A percentile compares a stretch with the other conserved stretches of the same genome.
These are phyloP conservation scores for Hemileia vastatrix DNA, from an alignment of 1,284 basidiomycete genomes.

Conservation along the genomic window DNA sequence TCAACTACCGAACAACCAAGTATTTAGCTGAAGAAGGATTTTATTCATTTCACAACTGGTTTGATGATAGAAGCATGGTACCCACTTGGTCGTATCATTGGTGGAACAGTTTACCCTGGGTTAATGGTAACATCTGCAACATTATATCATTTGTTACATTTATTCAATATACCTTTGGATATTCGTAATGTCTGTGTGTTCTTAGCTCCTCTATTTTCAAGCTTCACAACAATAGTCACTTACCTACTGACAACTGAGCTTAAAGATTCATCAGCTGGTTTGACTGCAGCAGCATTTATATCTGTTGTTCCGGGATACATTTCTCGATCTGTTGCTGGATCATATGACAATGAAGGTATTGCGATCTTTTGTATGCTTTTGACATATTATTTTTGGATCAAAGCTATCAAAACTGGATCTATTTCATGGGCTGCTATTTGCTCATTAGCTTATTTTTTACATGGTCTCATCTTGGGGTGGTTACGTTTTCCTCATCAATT, in stretches of 20 bases:
- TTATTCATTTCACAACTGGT: constrained; percentile 99
- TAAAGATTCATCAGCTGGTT: constrained; percentile 55
- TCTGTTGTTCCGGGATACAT: constrained; percentile 95
- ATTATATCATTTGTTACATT: too few species aligned
- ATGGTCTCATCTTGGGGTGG: constrained; percentile 99
- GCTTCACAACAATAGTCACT: constrained; percentile 94
- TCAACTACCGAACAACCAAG: constrained; percentile 84
- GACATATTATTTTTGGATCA: constrained; percentile 96
- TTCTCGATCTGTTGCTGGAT: constrained; percentile 94
- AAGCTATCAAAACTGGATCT: constrained; percentile 84
- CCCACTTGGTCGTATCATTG: constrained; percentile 91
- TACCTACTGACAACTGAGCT: constrained; percentile 60
- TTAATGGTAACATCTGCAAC: too few species aligned
- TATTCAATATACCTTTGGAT: constrained; percentile 90
- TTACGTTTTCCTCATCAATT: constrained; percentile 99
- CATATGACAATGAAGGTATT: constrained; percentile 99
- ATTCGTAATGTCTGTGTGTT: constrained; percentile 95
- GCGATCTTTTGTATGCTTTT: constrained; percentile 99
- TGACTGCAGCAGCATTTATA: constrained; percentile 92
- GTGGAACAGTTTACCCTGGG: constrained; percentile 93
- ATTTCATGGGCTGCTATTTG: constrained; percentile 80
- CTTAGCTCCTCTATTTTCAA: constrained; percentile 89
- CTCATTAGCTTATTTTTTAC: constrained; percentile 96
- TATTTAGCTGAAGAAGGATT: constrained; percentile 80
- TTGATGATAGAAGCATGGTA: constrained; percentile 92